Base-by-base conservation (phyloP, 352 stramenopile genomes). In the Globisporangium uncinulatum region DNA sequence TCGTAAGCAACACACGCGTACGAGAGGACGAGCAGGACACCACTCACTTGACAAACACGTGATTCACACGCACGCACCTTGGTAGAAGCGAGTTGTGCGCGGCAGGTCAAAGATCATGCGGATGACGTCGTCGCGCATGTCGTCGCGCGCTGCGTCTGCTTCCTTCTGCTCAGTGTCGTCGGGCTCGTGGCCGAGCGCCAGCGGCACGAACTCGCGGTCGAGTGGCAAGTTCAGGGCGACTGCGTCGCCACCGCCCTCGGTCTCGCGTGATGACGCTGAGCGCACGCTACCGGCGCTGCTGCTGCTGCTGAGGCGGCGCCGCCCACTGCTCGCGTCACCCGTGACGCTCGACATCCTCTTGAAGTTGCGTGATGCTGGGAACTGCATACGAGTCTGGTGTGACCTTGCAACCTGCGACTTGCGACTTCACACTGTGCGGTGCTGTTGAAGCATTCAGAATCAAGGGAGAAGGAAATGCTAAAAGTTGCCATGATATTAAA, bases 81-180 rank as follows among this genome's bases (percentile, higher is more conserved):
- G 68, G 63, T 89, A 88, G 62, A 94, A 92, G 43, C 73, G 71
- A 41, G 80, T 94, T 32, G 70, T 74, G 34, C 70, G 57, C 13
- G 82, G 84, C 46, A 94, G 60, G 59, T 90, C 78, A 60, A 92
- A 92, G 66, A 94, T 92, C 75, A 80, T 87, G 68, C 84, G 89
- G 63, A 94, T 90, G 57, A 94, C 82, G 65, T 92, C 80, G 58
- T 91, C 74, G 19, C 84, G 76, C 60, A 89, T 60, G 7, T 78
- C 56, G 50, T 92, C 75, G 51, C 77, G 71, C 52, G 61, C 60
- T 24, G 71, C 71, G 19, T 62, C 48, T 19, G 70, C 66, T 4
- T 65, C 71, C 7, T 62, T 54, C 6, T 56, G 52, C 5, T 37
- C 51, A 13, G 45, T 32, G 6, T 58, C 42, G 4, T 57, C 62